A percentile compares a stretch with the other conserved stretches of the same genome.
Evolutionary conservation across 2,329 filamentous ascomycete genomes (phyloP).

Genomic region (Orbilia brochopaga): DNA sequence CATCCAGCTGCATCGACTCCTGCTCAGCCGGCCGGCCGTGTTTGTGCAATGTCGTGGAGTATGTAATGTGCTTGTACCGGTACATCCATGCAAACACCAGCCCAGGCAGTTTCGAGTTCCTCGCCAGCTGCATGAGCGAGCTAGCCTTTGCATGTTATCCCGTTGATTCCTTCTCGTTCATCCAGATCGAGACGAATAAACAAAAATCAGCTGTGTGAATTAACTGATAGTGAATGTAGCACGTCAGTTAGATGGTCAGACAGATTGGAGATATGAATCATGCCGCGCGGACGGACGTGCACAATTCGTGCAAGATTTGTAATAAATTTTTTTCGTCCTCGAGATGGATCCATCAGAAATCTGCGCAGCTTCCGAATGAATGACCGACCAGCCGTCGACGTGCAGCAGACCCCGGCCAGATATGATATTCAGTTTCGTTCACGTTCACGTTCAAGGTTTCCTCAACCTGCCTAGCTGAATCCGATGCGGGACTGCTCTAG

Average conservation of each 20-base stretch:
- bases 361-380: no score
- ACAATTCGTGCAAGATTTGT: no score
- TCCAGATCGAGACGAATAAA: no score
- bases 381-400: conserved; percentile 39
- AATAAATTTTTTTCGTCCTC: no score
- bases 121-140: neutral
- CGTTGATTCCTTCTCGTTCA: no score
- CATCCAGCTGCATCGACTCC: neutral
- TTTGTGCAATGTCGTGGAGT: conserved; percentile 1
- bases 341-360: no score
- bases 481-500: no score
- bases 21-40: neutral
- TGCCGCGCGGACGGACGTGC: no score
- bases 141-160: no score
- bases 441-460: conserved; percentile 15
- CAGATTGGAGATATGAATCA: neutral
- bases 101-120: neutral
- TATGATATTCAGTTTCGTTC: conserved; percentile 13
- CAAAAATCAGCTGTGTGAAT: no score
- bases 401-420: conserved; percentile 44
- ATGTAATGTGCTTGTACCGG: neutral
- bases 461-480: no score
- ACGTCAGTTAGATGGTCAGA: neutral
- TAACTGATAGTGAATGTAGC: no score
- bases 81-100: conserved; percentile 3